These are phyloP conservation scores for Paramecium bursaria DNA, from an alignment of 73 alveolate genomes.

Conservation along the genomic window DNA sequence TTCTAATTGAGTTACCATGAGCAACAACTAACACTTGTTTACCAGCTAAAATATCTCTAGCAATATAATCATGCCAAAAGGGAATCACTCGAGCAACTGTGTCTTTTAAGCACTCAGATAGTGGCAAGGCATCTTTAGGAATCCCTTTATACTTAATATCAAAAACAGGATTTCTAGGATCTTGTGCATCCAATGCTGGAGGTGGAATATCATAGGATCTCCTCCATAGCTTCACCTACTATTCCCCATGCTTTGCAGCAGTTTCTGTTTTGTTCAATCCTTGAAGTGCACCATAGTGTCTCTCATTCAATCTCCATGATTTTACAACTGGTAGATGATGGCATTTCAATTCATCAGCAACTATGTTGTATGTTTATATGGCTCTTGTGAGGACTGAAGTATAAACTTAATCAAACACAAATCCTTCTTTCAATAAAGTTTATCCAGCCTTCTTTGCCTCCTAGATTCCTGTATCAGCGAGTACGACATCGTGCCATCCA, in stretches of 20 bases:
- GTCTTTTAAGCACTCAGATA: constrained; percentile 93
- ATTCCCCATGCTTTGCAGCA: constrained; percentile 96
- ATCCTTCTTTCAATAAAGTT: constrained; percentile 74
- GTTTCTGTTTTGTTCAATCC: constrained; percentile 98
- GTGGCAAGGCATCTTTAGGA: constrained; percentile 93
- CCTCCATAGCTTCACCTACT: constrained; percentile 93
- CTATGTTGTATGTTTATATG: constrained; percentile 68
- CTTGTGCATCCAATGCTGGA: constrained; percentile 92
- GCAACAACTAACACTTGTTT: constrained; percentile 94
- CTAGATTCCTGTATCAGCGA: constrained; percentile 90
- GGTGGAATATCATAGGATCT: constrained; percentile 97
- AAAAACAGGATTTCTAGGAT: constrained; percentile 81
- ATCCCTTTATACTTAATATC: constrained; percentile 79
- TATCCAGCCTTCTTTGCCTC: constrained; percentile 93
- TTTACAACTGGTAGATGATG: constrained; percentile 92
- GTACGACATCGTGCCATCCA: constrained; percentile 99
- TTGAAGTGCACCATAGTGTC: constrained; percentile 98
- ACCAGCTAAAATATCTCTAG: constrained; percentile 89
- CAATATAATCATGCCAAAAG: constrained; percentile 93
- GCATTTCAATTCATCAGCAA: constrained; percentile 85
- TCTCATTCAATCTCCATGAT: constrained; percentile 96
- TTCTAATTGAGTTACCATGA: constrained; percentile 98
- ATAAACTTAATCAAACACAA: constrained; percentile 89
- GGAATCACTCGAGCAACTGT: constrained; percentile 95
- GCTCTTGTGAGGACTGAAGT: constrained; percentile 97